Evolutionary conservation across 2,329 filamentous ascomycete genomes (phyloP).

Genomic region (Coccinonectria pachysandricola): DNA sequence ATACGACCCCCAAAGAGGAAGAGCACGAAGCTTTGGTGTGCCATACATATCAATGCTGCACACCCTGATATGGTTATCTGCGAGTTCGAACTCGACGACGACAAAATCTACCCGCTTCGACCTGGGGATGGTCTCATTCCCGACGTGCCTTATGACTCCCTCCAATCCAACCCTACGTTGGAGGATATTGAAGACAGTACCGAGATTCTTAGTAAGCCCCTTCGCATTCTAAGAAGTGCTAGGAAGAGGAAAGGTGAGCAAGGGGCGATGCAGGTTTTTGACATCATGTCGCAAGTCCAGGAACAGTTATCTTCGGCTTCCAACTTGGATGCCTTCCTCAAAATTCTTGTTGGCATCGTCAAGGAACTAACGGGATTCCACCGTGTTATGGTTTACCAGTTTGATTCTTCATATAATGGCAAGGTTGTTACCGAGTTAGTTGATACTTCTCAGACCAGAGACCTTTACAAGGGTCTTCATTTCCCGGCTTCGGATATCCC

Average conservation of each 20-base stretch:
- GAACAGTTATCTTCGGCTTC: conserved; percentile 70
- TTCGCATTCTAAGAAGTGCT: conserved; percentile 67
- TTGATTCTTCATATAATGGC: conserved; percentile 73
- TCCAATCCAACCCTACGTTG: conserved; percentile 59
- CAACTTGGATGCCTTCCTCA: conserved; percentile 62
- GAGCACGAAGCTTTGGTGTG: conserved; percentile 71
- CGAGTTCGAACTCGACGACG: conserved; percentile 82
- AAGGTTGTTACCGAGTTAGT: conserved; percentile 81
- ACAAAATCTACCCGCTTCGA: conserved; percentile 55
- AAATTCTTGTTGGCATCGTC: conserved; percentile 73
- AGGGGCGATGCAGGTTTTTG: conserved; percentile 81
- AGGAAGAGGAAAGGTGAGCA: conserved; percentile 68
- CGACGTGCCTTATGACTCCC: conserved; percentile 60
- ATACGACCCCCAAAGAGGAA: conserved; percentile 49
- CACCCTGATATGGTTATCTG: conserved; percentile 68
- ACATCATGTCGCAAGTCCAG: conserved; percentile 85
- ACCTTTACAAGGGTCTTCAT: conserved; percentile 77
- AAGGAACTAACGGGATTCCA: conserved; percentile 89
- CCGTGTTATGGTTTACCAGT: conserved; percentile 88
- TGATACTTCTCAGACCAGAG: conserved; percentile 66
- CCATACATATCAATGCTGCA: conserved; percentile 62
- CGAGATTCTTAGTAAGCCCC: conserved; percentile 60
- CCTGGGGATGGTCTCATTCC: conserved; percentile 49
- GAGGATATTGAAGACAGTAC: conserved; percentile 72
- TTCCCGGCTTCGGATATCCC: conserved; percentile 85